Base-by-base conservation (phyloP, 345 rosid genomes). In the Eucalyptus erythrocorys region DNA sequence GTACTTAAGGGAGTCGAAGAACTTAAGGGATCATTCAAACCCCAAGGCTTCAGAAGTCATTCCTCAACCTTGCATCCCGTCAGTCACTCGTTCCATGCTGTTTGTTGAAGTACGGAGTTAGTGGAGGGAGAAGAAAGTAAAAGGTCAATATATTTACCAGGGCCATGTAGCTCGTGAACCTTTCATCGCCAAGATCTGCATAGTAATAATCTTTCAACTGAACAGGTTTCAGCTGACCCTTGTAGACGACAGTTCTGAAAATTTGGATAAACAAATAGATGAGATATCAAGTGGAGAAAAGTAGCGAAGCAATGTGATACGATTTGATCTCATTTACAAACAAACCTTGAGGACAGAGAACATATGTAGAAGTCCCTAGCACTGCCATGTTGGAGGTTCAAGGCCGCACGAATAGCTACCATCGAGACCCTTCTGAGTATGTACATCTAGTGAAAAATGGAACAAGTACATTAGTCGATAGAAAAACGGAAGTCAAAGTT, bases 141-240 rank as follows among this genome's bases (percentile, higher is more conserved):
- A 88, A 94, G 98, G 93, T 94, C 89, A 86, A 97, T 81, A 92
- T 94, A 95, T 90, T 98, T 98, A 97, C 99, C 99, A 98, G 97
- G 97, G 99, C 99, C 99, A 98, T 98, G 99, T 98, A 98, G 99
- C 99, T 98, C 94, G 99, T 95, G 96, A 98, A 98, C 99, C 99
- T 98, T 97, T 98, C 99, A 95, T 95, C 95, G 93, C 99, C 99
- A 93, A 98, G 96, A 93, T 98, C 99, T 85, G 97, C 99, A 89
- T 95, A 94, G 80, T 96, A 98, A 92, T 98, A 98, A 13, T 94
- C 96, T 92, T 94, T 95, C 91, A 98, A 87, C 92, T 98, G 99
- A 88, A 93, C 95, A 49, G 99, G 99, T 92, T 95, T 98, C 89
- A 98, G 85, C 92, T 98, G 99, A 86, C 99, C 99, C 89, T 98